These are phyloP conservation scores for Phytophthora pinifolia DNA, from an alignment of 352 stramenopile genomes.

Conservation along the genomic window DNA sequence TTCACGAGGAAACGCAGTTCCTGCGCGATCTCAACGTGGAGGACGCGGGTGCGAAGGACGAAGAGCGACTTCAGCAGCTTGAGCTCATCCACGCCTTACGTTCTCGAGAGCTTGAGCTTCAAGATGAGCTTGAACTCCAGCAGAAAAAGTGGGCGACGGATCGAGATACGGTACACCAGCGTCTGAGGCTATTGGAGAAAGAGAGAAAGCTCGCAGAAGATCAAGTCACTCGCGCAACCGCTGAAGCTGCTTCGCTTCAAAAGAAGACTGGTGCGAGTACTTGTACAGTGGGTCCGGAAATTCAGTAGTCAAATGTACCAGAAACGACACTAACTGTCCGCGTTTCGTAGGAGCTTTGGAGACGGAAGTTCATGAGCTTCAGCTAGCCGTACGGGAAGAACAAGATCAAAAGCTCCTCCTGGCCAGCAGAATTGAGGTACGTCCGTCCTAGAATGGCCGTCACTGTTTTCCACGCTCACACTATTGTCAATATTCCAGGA, in stretches of 20 bases:
- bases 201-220: slow-evolving; percentile 50
- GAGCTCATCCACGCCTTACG: slow-evolving; percentile 56
- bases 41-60: slow-evolving; percentile 51
- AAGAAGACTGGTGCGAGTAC: slow-evolving; percentile 38
- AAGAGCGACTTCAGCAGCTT: slow-evolving; percentile 56
- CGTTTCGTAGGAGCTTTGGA: slow-evolving; percentile 9
- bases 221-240: slow-evolving; percentile 22
- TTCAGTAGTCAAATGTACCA: neutral
- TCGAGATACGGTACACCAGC: slow-evolving; percentile 47
- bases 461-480: neutral
- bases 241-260: slow-evolving; percentile 20
- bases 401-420: slow-evolving; percentile 24
- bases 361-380: slow-evolving; percentile 14
- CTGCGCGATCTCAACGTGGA: slow-evolving; percentile 49
- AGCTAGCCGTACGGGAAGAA: slow-evolving; percentile 14
- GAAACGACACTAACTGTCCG: neutral
- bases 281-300: too few species aligned
- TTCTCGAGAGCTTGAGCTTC: slow-evolving; percentile 47
- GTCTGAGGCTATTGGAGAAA: slow-evolving; percentile 56
- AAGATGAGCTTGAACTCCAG: slow-evolving; percentile 57
- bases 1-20: slow-evolving; percentile 63
- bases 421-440: slow-evolving; percentile 19
- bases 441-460: neutral
- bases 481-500: slow-evolving; percentile 26
- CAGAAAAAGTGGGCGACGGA: slow-evolving; percentile 59